Percentiles rank a stretch among this genome's conserved stretches.
These are phyloP conservation scores for Eucalyptus pumila DNA, from an alignment of 345 rosid genomes.

Conservation along the genomic window DNA sequence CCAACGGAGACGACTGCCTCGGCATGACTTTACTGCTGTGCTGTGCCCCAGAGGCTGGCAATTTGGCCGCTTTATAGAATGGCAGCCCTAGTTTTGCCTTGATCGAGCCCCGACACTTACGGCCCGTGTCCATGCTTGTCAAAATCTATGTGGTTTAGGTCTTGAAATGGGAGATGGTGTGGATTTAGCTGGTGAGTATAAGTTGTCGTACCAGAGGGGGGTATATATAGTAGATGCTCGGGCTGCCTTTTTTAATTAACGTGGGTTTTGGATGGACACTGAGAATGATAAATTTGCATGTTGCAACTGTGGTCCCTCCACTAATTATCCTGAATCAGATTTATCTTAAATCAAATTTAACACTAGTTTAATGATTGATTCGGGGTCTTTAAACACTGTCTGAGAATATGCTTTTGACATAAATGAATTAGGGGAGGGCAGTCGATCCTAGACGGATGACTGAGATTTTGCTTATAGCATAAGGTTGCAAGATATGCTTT, in stretches of 20 bases:
- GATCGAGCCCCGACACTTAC: slow-evolving; percentile 38
- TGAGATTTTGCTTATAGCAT: not conserved
- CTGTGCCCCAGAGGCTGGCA: slow-evolving; percentile 2
- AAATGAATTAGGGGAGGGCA: not conserved
- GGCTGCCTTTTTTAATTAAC: not conserved
- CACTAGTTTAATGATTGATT: not conserved
- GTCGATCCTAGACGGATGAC: not conserved
- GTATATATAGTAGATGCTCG: slow-evolving; percentile 10
- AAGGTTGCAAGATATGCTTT: not conserved
- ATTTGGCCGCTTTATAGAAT: slow-evolving; percentile 19
- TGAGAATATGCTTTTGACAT: not conserved
- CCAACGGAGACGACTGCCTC: not conserved
- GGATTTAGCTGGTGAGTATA: not conserved
- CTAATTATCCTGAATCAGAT: not conserved
- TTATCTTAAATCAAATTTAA: slow-evolving; percentile 2
- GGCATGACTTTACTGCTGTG: slow-evolving; percentile 9
- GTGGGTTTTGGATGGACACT: slow-evolving; percentile 9
- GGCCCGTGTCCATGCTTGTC: slow-evolving; percentile 23
- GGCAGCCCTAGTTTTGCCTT: slow-evolving; percentile 32
- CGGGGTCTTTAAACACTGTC: not conserved
- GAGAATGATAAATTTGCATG: not conserved
- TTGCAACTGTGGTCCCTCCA: slow-evolving; percentile 13
- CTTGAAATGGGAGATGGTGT: not conserved
- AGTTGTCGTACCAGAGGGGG: not conserved
- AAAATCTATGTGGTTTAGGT: not conserved